Evolutionary conservation across 805 yeast genomes (phyloP).

Genomic region (Ogataea nakhonphanomensis): DNA sequence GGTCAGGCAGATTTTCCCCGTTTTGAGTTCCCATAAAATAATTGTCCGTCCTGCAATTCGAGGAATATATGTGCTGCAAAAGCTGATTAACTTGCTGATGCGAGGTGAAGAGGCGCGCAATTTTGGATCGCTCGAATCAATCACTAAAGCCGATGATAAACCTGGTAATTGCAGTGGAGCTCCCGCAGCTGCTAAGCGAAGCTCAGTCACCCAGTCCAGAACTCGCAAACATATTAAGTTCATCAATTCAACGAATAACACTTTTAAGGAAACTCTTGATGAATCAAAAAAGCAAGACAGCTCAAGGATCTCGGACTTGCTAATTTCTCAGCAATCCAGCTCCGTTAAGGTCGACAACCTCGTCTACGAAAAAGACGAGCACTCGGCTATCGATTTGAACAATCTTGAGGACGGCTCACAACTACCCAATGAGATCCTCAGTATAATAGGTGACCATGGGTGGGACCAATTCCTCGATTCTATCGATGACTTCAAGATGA

Average conservation of each 20-base stretch:
- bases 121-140: slow-evolving; percentile 9
- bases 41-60: slow-evolving; percentile 30
- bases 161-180: neutral
- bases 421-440: slow-evolving; percentile 24
- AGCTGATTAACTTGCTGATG: slow-evolving; percentile 19
- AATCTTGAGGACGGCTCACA: slow-evolving; percentile 2
- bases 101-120: slow-evolving; percentile 12
- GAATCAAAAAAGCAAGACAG: neutral
- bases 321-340: no score
- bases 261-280: neutral
- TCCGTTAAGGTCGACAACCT: no score
- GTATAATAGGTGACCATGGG: slow-evolving; percentile 31
- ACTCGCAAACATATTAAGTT: slow-evolving; percentile 6
- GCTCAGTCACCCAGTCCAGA: slow-evolving; percentile 1
- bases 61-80: slow-evolving; percentile 29
- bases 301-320: neutral
- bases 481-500: slow-evolving; percentile 27
- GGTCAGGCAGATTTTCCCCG: slow-evolving; percentile 18
- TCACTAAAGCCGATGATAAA: slow-evolving; percentile 5
- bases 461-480: slow-evolving; percentile 30
- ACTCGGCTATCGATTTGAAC: neutral
- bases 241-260: slow-evolving; percentile 3
- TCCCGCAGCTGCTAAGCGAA: neutral
- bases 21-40: slow-evolving; percentile 23
- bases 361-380: no score